phyloP scores from a whole-genome alignment of 1,284 basidiomycete genomes.

The Leucoagaricus sp. region DNA sequence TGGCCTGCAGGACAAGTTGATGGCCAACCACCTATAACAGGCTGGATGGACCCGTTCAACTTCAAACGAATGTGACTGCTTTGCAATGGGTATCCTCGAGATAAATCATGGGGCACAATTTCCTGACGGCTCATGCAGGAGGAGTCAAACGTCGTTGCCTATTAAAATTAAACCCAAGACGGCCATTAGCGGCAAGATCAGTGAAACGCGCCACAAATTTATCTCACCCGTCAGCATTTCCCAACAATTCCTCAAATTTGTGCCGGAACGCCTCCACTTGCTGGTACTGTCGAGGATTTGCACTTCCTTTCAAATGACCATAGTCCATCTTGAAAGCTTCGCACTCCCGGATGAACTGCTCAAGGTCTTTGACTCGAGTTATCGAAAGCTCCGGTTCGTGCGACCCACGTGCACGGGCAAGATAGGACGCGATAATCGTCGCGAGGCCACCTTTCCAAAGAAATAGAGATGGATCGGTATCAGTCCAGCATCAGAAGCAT shows the following conservation, averaged over 20 bases:
- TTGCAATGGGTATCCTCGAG: too few relatives aligned
- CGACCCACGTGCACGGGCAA: slow-evolving; percentile 65
- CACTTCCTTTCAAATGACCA: slow-evolving; percentile 39
- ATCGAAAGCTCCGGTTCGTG: slow-evolving; percentile 63
- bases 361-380: slow-evolving; percentile 53
- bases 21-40: too few relatives aligned
- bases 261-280: slow-evolving; percentile 23
- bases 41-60: too few relatives aligned
- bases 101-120: too few relatives aligned
- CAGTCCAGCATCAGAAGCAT: not conserved
- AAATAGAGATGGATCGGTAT: slow-evolving; percentile 3
- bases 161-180: not conserved
- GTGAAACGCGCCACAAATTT: not conserved
- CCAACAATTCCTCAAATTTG: slow-evolving; percentile 35
- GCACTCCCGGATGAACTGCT: slow-evolving; percentile 63
- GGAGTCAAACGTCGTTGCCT: not conserved
- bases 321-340: slow-evolving; percentile 57
- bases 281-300: slow-evolving; percentile 19
- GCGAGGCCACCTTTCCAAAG: slow-evolving; percentile 49
- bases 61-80: too few relatives aligned
- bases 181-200: too few relatives aligned
- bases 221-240: slow-evolving; percentile 29
- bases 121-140: not conserved
- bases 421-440: slow-evolving; percentile 67
- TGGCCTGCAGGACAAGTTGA: too few relatives aligned